Evolutionary conservation across 129 eudicot genomes (phyloP), one percentile per base, ranked within the genome.

Genomic region (Sambucus nigra): DNA sequence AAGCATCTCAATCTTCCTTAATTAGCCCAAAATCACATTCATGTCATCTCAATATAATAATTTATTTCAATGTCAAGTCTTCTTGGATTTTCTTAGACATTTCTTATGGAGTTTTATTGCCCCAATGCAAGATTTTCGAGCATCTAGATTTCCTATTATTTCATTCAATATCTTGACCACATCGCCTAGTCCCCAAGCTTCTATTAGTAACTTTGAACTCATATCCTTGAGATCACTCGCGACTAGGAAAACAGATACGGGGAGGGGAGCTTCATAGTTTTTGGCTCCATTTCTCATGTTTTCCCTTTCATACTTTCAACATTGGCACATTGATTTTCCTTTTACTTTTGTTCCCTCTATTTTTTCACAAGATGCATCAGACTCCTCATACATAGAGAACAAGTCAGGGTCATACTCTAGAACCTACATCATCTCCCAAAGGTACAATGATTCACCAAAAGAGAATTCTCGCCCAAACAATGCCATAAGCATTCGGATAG

Each of bases 391-490:
- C 69, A 80, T 8, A 14, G 78, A 31, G 70, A 74, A 91, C 60
- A 85, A 53, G 32, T 79, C 89, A 6, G 98, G 98, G 67, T 85
- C 82, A 56, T 79, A 91, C 67, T 91, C 98, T 45, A 91, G 65
- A 33, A 94, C 95, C 98, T 95, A 91, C 98, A 91, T 85, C 98
- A 91, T 85, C 98, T 87, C 96, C 96, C 96, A 87, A 47, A 87
- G 83, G 74, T 79, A 74, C 59, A 87, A 76, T 17, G 96, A 83
- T 59, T 87, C 96, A 15, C 78, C 84, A 64, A 87, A 87, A 19
- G 96, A 83, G 55, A 82, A 77, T 62, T 87, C 96, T 60, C 94
- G 67, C 25, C 96, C 83, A 54, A 87, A 87, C 76, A 80, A 67
- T 45, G 83, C 96, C 96, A 87, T 87, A 50, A 87, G 88, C 96